These are phyloP conservation scores for Guillardia theta DNA, from an alignment of 78 protist genomes.

Conservation along the genomic window DNA sequence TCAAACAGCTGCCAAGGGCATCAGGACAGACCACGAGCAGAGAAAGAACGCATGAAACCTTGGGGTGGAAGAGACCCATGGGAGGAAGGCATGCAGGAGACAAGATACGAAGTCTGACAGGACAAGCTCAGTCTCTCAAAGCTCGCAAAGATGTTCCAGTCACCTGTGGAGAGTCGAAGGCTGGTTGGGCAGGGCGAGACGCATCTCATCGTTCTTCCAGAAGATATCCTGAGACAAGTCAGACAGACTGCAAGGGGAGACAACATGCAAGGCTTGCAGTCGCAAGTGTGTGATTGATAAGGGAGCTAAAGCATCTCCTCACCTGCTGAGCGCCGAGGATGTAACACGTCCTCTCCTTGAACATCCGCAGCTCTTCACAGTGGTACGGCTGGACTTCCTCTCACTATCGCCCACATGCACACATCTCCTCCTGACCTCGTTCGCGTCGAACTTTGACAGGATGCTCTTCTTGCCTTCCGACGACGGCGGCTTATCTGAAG, in stretches of 20 bases:
- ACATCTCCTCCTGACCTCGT: not conserved
- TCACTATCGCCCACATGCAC: not conserved
- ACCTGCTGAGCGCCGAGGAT: not conserved
- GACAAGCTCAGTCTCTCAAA: no score
- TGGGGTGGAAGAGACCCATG: slow-evolving; percentile 3
- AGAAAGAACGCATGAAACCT: no score
- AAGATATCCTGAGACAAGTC: not conserved
- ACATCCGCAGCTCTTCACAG: not conserved
- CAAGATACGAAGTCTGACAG: not conserved
- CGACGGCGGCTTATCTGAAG: no score
- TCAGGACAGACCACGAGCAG: no score
- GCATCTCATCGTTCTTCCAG: not conserved
- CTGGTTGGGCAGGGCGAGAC: not conserved
- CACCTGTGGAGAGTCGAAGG: not conserved
- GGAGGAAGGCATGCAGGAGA: not conserved
- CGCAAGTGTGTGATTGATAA: not conserved
- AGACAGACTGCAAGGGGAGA: not conserved
- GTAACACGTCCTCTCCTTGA: not conserved
- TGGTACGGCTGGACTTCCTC: not conserved
- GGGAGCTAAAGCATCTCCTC: not conserved
- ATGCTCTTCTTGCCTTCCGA: not conserved
- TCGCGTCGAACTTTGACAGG: not conserved
- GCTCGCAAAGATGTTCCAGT: not conserved
- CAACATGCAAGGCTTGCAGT: not conserved
- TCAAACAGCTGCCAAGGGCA: no score